A percentile compares a stretch with the other conserved stretches of the same genome.
phyloP scores from a whole-genome alignment of 495 filamentous ascomycete species.

The Talaromyces borbonicus region DNA sequence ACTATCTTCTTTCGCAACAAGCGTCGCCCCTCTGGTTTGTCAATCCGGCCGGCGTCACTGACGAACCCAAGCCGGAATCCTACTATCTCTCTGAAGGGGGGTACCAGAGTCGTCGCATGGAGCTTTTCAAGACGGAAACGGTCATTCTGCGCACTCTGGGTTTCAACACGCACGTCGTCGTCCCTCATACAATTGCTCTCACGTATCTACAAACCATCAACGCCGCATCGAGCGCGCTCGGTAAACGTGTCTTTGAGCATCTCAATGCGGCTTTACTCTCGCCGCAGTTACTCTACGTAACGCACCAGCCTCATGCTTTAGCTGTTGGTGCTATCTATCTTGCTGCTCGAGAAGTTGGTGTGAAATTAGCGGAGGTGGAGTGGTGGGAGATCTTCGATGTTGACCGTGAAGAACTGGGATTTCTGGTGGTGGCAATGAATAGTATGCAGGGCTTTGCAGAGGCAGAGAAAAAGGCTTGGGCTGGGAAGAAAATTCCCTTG shows the following conservation, averaged over 20 bases:
- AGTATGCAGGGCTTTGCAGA: constrained; percentile 66
- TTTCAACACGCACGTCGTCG: constrained; percentile 72
- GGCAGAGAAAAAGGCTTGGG: constrained; percentile 43
- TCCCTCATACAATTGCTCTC: constrained; percentile 80
- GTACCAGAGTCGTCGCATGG: constrained; percentile 52
- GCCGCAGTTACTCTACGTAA: constrained; percentile 83
- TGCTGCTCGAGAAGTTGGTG: constrained; percentile 65
- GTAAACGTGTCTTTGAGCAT: constrained; percentile 56
- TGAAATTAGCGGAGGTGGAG: constrained; percentile 66
- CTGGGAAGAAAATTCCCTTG: constrained; percentile 26
- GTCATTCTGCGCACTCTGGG: constrained; percentile 63
- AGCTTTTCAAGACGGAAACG: constrained; percentile 61
- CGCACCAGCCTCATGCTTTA: constrained; percentile 76
- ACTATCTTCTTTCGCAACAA: constrained; percentile 60
- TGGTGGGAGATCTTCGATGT: constrained; percentile 99
- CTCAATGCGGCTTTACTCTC: constrained; percentile 77
- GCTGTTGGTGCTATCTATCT: constrained; percentile 87
- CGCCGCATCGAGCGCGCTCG: constrained; percentile 40
- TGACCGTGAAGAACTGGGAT: constrained; percentile 91
- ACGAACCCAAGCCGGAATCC: constrained; percentile 38
- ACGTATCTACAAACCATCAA: constrained; percentile 90
- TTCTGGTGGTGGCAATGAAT: constrained; percentile 77
- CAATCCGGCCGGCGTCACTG: constrained; percentile 20
- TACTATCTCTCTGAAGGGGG: constrained; percentile 67
- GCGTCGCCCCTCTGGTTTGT: constrained; percentile 50